Evolutionary conservation across 2,329 filamentous ascomycete species (phyloP).

Genomic region (Penicillium sp.): DNA sequence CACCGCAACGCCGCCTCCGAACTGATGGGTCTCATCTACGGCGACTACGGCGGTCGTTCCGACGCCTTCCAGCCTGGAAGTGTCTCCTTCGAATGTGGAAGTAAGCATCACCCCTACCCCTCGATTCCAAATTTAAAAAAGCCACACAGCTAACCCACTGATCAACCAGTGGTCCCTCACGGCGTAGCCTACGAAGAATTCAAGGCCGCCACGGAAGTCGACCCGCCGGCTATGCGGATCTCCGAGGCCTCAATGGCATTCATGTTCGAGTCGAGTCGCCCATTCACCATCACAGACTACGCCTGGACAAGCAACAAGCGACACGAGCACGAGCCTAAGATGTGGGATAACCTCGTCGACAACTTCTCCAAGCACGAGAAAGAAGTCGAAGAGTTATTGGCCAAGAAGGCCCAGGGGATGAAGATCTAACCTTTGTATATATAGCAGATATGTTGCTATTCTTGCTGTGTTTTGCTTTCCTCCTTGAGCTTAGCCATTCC

Average conservation of each 20-base stretch:
- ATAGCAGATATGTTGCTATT: too few relatives aligned
- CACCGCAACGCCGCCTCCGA: conserved; percentile 37
- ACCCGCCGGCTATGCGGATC: conserved; percentile 26
- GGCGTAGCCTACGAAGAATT: conserved; percentile 32
- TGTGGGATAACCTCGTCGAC: conserved; percentile 47
- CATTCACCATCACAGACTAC: conserved; percentile 31
- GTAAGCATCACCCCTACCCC: too few relatives aligned
- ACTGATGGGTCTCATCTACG: conserved; percentile 34
- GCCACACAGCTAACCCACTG: too few relatives aligned
- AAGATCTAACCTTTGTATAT: too few relatives aligned
- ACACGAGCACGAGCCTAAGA: conserved; percentile 43
- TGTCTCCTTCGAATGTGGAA: conserved; percentile 31
- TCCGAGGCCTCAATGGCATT: conserved; percentile 29
- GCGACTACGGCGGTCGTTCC: conserved; percentile 29
- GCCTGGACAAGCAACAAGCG: conserved; percentile 33
- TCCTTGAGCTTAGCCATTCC: too few relatives aligned
- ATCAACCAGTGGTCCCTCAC: conserved; percentile 34
- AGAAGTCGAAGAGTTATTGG: too few relatives aligned
- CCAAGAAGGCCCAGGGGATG: too few relatives aligned
- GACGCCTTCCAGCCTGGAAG: conserved; percentile 30
- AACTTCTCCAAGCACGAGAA: too few relatives aligned
- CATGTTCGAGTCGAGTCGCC: conserved; percentile 31
- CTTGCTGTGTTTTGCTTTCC: too few relatives aligned
- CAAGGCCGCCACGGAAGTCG: conserved; percentile 25
- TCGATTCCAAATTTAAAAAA: too few relatives aligned